phyloP scores from a whole-genome alignment of 106 monocot genomes.

The Ottelia alismoides region DNA sequence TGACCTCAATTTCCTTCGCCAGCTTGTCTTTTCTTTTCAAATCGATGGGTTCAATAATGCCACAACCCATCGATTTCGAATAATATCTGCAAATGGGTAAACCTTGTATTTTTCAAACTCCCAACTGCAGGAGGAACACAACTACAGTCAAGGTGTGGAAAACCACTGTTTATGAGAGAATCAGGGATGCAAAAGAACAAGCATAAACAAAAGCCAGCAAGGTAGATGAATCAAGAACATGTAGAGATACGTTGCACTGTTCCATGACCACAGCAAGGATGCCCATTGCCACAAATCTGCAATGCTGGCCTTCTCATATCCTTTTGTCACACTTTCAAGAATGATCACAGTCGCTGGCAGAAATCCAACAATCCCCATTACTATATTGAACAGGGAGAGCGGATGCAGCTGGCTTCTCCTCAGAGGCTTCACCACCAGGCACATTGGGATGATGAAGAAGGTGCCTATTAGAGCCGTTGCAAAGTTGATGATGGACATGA shows the following conservation, averaged over 20 bases:
- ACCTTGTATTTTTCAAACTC: too few relatives aligned
- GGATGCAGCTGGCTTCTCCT: slow-evolving; percentile 9
- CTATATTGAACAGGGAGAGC: slow-evolving; percentile 19
- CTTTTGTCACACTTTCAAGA: slow-evolving; percentile 17
- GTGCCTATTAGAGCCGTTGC: slow-evolving; percentile 74
- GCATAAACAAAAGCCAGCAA: slow-evolving; percentile 72
- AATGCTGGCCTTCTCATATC: slow-evolving; percentile 17
- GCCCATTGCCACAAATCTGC: slow-evolving; percentile 60
- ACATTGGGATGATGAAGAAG: slow-evolving; percentile 58
- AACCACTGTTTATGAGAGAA: too few relatives aligned
- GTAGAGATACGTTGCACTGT: slow-evolving; percentile 81
- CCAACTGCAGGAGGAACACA: too few relatives aligned
- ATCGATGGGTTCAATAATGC: too few relatives aligned
- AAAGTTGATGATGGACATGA: slow-evolving; percentile 92
- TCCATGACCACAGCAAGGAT: slow-evolving; percentile 67
- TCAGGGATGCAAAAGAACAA: slow-evolving; percentile 57
- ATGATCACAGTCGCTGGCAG: slow-evolving; percentile 40
- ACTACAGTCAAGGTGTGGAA: too few relatives aligned
- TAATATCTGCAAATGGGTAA: too few relatives aligned
- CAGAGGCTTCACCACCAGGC: slow-evolving; percentile 46
- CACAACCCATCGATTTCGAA: too few relatives aligned
- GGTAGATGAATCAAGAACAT: slow-evolving; percentile 70
- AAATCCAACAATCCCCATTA: slow-evolving; percentile 34
- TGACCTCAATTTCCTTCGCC: too few relatives aligned
- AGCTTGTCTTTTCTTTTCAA: too few relatives aligned